These are phyloP conservation scores for Dalechampia spathulata DNA, from an alignment of 441 rosid species.

Conservation along the genomic window DNA sequence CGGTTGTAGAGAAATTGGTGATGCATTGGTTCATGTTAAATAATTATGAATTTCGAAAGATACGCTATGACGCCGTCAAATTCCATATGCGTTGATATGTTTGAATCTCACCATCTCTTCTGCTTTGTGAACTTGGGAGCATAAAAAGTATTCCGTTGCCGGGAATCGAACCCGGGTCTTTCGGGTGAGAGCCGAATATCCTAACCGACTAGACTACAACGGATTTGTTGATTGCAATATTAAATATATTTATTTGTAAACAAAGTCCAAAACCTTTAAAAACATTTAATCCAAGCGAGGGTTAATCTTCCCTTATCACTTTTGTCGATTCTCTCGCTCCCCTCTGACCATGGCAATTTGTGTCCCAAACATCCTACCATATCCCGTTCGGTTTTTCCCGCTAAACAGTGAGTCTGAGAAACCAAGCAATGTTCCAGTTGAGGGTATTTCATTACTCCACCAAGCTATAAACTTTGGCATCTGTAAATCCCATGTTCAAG, in stretches of 20 bases:
- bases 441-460: conserved; percentile 9
- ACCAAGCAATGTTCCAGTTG: conserved; percentile 11
- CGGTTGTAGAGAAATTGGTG: too few relatives aligned
- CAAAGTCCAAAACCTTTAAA: too few relatives aligned
- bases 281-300: too few relatives aligned
- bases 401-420: conserved; percentile 13
- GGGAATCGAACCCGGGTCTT: conserved; percentile 63
- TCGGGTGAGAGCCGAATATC: conserved; percentile 99
- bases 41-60: too few relatives aligned
- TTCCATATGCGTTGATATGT: too few relatives aligned
- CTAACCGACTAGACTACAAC: conserved; percentile 48
- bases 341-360: conserved; percentile 24
- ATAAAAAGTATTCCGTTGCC: conserved; percentile 24
- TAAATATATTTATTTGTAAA: too few relatives aligned
- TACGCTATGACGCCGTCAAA: too few relatives aligned
- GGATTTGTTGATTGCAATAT: too few relatives aligned
- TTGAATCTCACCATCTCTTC: too few relatives aligned
- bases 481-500: conserved; percentile 18
- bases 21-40: too few relatives aligned
- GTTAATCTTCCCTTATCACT: too few relatives aligned
- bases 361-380: conserved; percentile 20
- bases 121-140: too few relatives aligned
- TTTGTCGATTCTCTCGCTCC: neutral
- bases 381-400: conserved; percentile 14
- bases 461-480: conserved; percentile 14